These are phyloP conservation scores for Annulohypoxylon maeteangense DNA, from an alignment of 495 filamentous ascomycete species.

Conservation along the genomic window DNA sequence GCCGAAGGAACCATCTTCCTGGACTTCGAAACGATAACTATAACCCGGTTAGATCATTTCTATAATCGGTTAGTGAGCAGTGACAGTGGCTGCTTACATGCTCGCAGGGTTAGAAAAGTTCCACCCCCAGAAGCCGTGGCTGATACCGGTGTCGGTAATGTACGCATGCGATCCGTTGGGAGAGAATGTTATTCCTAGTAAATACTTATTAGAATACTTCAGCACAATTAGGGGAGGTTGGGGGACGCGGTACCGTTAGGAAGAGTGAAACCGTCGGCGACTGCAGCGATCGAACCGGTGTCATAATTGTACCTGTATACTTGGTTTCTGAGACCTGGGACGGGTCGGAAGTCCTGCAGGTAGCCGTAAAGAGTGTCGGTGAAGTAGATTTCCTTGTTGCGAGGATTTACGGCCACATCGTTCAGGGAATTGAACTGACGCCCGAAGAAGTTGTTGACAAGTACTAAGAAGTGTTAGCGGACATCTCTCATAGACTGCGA, in stretches of 20 bases:
- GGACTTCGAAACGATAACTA: conserved; percentile 56
- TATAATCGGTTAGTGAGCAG: neutral
- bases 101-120: conserved; percentile 50
- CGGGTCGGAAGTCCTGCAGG: conserved; percentile 66
- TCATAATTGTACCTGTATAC: conserved; percentile 65
- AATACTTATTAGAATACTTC: neutral
- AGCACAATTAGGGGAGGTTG: neutral
- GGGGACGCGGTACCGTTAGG: conserved; percentile 59
- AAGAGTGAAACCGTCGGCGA: conserved; percentile 65
- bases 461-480: conserved; percentile 37
- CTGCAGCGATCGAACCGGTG: conserved; percentile 60
- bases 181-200: conserved; percentile 63
- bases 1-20: conserved; percentile 53
- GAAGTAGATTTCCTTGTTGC: conserved; percentile 69
- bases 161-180: conserved; percentile 64
- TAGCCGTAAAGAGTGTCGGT: conserved; percentile 72
- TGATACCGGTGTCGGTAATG: conserved; percentile 65
- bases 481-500: neutral
- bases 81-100: conserved; percentile 50
- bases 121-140: conserved; percentile 54
- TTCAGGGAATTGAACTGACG: conserved; percentile 71
- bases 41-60: conserved; percentile 8
- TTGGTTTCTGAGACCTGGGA: conserved; percentile 62
- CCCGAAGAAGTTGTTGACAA: conserved; percentile 65
- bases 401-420: conserved; percentile 63